phyloP scores from a whole-genome alignment of 1,284 basidiomycete genomes.

The Uromyces viciae-fabae region DNA sequence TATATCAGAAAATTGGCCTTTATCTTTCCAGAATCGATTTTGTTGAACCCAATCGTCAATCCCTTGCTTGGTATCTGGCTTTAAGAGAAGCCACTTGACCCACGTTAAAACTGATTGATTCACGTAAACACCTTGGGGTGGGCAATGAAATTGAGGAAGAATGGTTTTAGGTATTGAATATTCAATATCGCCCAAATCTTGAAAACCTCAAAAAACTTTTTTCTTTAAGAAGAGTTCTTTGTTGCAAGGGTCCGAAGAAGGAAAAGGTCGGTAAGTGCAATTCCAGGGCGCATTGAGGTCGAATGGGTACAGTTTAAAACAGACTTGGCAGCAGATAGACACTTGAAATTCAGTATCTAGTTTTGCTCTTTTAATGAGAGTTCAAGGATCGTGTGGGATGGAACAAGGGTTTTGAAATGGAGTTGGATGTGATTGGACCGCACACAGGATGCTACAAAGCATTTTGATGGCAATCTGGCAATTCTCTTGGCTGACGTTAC shows the following conservation, averaged over 20 bases:
- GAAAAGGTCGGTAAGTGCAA: constrained; percentile 1
- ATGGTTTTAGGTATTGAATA: not conserved
- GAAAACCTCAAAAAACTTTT: not conserved
- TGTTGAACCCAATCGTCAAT: not conserved
- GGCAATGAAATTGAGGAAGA: not conserved
- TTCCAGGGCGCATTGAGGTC: not conserved
- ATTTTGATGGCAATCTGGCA: not conserved
- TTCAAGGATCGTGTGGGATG: constrained; percentile 3
- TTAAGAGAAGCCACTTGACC: constrained; percentile 6
- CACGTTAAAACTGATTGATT: not conserved
- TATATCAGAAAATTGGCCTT: not conserved
- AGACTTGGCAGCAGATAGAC: not conserved
- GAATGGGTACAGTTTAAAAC: constrained; percentile 8
- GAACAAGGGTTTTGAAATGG: not conserved
- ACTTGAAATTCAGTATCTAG: not conserved
- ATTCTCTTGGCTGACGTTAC: constrained; percentile 20
- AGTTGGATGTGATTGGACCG: not conserved
- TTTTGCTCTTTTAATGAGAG: not conserved
- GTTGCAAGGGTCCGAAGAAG: not conserved
- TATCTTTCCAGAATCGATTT: not conserved
- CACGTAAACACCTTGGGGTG: not conserved
- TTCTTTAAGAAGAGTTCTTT: not conserved
- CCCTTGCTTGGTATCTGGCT: not conserved
- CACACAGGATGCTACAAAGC: not conserved
- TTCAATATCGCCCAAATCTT: not conserved